Conservation (phyloP, 1,284 basidiomycete species). For the Trichosporon sp. region DNA sequence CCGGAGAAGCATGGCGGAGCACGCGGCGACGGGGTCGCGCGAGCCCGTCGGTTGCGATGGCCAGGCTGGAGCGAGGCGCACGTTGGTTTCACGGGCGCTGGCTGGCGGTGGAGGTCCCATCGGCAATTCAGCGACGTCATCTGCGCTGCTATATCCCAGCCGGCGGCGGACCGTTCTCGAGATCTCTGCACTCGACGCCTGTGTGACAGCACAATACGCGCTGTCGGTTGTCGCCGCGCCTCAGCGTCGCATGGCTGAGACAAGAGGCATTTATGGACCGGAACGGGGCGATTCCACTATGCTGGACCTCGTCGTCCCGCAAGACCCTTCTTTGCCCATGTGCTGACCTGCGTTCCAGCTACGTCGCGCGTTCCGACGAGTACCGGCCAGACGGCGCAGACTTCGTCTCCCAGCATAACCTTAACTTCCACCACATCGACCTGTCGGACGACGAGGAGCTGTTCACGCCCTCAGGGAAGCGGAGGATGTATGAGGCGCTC, state of each 20-base stretch:
- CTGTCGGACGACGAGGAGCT: conserved; percentile 36
- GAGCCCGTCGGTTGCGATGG: neutral
- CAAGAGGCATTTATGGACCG: neutral
- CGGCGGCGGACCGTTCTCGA: neutral
- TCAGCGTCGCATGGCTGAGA: neutral
- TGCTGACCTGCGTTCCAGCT: conserved; percentile 23
- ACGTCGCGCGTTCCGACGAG: conserved; percentile 37
- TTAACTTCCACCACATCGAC: conserved; percentile 34
- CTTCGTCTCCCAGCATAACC: conserved; percentile 30
- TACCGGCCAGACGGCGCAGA: conserved; percentile 41
- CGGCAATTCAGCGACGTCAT: conserved; percentile 6
- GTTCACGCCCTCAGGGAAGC: conserved; percentile 24
- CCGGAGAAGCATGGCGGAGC: neutral
- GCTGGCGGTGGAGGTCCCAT: neutral
- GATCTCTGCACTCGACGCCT: neutral
- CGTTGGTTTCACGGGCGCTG: neutral
- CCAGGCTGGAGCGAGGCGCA: neutral
- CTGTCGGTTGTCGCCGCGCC: neutral
- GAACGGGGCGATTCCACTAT: neutral
- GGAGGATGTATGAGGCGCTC: conserved; percentile 24
- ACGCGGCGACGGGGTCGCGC: neutral
- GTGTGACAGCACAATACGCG: neutral
- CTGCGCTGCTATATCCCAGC: neutral
- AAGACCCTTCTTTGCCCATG: conserved; percentile 3
- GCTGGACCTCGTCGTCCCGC: neutral